Conservation (phyloP, 2,329 filamentous ascomycete species). For the Coleophoma cylindrospora region DNA sequence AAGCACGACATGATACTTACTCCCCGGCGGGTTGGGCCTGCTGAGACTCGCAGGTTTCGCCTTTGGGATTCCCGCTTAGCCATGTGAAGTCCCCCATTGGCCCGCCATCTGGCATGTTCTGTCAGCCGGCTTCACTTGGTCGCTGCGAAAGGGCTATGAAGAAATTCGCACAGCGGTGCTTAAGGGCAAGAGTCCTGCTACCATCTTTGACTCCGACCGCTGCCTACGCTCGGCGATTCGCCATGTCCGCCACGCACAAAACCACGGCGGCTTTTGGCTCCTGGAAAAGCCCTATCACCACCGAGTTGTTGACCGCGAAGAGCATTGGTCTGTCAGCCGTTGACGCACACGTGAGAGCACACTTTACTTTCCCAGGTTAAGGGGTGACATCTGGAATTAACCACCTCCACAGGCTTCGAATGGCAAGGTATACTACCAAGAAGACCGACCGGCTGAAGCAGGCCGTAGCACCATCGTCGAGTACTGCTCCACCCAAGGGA, state of each 20-base stretch:
- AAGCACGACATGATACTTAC: no score
- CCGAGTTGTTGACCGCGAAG: constrained; percentile 24
- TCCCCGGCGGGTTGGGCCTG: no score
- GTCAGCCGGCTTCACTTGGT: no score
- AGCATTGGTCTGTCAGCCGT: constrained; percentile 24
- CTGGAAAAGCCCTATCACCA: constrained; percentile 29
- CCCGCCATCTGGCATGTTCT: no score
- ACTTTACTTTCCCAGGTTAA: background rate
- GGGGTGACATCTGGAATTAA: background rate
- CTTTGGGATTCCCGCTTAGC: no score
- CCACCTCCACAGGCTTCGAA: constrained; percentile 8
- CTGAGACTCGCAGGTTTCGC: no score
- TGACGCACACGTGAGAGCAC: background rate
- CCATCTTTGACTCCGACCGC: background rate
- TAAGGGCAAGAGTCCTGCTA: no score
- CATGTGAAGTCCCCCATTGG: no score
- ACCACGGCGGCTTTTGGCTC: constrained; percentile 23
- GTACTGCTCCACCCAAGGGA: constrained; percentile 22
- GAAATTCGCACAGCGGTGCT: no score
- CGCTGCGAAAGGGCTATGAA: no score
- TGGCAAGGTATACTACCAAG: constrained; percentile 26
- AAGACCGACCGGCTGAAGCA: constrained; percentile 24
- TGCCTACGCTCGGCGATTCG: no score
- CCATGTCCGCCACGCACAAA: background rate
- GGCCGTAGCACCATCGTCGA: constrained; percentile 40